Evolutionary conservation across 345 rosid genomes (phyloP), one percentile per base, ranked within the genome.

Genomic region (Mallotus nudiflorus): DNA sequence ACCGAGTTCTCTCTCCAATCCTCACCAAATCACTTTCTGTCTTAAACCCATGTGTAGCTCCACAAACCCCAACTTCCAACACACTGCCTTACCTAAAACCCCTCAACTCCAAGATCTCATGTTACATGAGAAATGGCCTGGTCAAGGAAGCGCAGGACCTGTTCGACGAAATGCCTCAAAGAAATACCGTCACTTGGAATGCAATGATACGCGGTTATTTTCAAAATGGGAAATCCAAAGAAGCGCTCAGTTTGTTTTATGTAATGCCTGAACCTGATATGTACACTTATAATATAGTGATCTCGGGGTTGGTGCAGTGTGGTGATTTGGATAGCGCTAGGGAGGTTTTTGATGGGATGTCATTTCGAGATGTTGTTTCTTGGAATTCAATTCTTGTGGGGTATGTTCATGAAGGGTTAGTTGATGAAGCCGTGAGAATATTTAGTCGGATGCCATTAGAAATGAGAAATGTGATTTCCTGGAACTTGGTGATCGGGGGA

Each of bases 371-470:
- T 73, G 75, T 76, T 50, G 80, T 82, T 33, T n/a, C 85, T 0
- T 79, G 82, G 85, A 84, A 84, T 62, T 75, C 83, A 1, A 65
- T 84, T 73, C 72, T 84, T 42, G 58, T 75, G 20, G 85, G 87
- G 31, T 79, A 81, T 73, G 57, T 81, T 50, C 72, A 66, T 24
- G 71, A 62, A 24, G 81, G 81, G 51, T 67, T 73, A 35, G 20
- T 77, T 39, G 67, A 77, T 25, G 76, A 82, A 70, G 85, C 80
- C 18, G 15, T 82, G 52, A 65, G 28, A 22, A 33, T 77, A 25
- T 82, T 84, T 61, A 67, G 59, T 68, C 55, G 39, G 58, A 70
- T 73, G 78, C 81, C 75, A 16, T 44, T 44, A 28, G 67, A 63
- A 2, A 46, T 66, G 70, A 82, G 67, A 51, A 75, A 84, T 75